Evolutionary conservation across 78 protist species (phyloP).

Genomic region (Mastigamoeba balamuthi): DNA sequence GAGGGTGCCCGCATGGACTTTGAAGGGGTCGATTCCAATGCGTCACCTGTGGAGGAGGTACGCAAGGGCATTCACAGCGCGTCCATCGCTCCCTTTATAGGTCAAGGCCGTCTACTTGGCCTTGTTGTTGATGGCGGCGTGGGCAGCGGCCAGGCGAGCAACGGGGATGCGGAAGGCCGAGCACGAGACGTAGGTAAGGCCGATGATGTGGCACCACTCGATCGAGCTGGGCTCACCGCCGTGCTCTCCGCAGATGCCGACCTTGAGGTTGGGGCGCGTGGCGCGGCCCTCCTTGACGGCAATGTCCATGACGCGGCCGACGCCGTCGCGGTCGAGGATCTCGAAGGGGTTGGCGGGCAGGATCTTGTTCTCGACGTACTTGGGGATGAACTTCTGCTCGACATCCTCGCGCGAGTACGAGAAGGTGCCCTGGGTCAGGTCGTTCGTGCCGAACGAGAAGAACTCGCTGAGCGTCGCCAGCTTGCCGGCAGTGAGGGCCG

Average conservation of each 20-base stretch:
- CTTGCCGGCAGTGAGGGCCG: constrained; percentile 24
- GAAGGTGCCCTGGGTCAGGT: constrained; percentile 71
- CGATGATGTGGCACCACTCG: constrained; percentile 41
- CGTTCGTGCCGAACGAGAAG: constrained; percentile 80
- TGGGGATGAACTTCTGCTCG: constrained; percentile 25
- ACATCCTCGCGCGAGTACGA: constrained; percentile 74
- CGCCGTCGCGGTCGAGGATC: constrained; percentile 59
- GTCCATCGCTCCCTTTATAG: too few relatives aligned
- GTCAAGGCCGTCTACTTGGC: too few relatives aligned
- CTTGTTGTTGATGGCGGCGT: constrained; percentile 44
- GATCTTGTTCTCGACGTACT: constrained; percentile 33
- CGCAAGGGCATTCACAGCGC: too few relatives aligned
- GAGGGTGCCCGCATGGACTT: too few relatives aligned
- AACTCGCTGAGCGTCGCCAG: constrained; percentile 37
- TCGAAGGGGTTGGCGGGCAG: constrained; percentile 58
- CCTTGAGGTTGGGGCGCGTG: constrained; percentile 1
- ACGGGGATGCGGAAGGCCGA: constrained; percentile 70
- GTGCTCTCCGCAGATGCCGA: constrained; percentile 70
- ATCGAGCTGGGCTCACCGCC: constrained; percentile 44
- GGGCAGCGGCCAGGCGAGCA: constrained; percentile 68
- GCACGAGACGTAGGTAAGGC: constrained; percentile 59
- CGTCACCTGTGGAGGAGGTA: too few relatives aligned
- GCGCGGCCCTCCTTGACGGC: constrained; percentile 33
- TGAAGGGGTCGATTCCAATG: too few relatives aligned
- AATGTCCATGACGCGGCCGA: constrained; percentile 49